A percentile compares a stretch with the other conserved stretches of the same genome.
Conservation (phyloP, 352 stramenopile genomes). For the Phytophthora europaea region DNA sequence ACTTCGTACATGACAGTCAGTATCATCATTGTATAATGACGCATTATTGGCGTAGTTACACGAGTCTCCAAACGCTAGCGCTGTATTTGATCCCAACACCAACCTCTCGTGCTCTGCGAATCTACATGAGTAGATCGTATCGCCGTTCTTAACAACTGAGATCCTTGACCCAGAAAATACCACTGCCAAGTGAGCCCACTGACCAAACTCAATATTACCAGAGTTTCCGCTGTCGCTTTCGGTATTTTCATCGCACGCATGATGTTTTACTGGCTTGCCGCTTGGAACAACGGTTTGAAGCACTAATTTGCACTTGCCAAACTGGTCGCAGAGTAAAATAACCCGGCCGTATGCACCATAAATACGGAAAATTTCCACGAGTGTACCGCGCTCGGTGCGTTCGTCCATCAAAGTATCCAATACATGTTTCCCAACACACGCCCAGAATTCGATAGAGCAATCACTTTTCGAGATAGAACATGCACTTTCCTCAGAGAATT, state of each 20-base stretch:
- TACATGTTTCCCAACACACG: slow-evolving; percentile 32
- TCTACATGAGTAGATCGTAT: slow-evolving; percentile 27
- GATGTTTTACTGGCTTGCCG: slow-evolving; percentile 11
- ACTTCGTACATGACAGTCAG: not conserved
- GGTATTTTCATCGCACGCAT: slow-evolving; percentile 3
- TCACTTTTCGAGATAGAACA: slow-evolving; percentile 41
- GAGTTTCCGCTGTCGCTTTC: not conserved
- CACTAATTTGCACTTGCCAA: slow-evolving; percentile 21
- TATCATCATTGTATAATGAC: not conserved
- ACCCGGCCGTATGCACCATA: slow-evolving; percentile 8
- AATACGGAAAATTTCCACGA: slow-evolving; percentile 44
- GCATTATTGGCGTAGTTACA: not conserved
- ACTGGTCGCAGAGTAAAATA: slow-evolving; percentile 28
- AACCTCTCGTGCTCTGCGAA: slow-evolving; percentile 9
- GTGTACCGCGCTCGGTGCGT: not conserved
- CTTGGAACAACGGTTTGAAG: slow-evolving; percentile 16
- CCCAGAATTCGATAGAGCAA: slow-evolving; percentile 68
- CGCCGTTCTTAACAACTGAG: slow-evolving; percentile 53
- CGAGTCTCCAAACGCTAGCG: slow-evolving; percentile 25
- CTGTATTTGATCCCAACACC: slow-evolving; percentile 20
- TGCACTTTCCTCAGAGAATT: slow-evolving; percentile 28
- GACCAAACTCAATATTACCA: slow-evolving; percentile 20
- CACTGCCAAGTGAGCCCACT: slow-evolving; percentile 69
- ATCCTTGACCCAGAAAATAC: slow-evolving; percentile 54
- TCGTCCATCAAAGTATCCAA: slow-evolving; percentile 6